Percentiles rank a stretch among this genome's conserved stretches.
Evolutionary conservation across 2,329 filamentous ascomycete genomes (phyloP).

Genomic region (Penicillium sp.): DNA sequence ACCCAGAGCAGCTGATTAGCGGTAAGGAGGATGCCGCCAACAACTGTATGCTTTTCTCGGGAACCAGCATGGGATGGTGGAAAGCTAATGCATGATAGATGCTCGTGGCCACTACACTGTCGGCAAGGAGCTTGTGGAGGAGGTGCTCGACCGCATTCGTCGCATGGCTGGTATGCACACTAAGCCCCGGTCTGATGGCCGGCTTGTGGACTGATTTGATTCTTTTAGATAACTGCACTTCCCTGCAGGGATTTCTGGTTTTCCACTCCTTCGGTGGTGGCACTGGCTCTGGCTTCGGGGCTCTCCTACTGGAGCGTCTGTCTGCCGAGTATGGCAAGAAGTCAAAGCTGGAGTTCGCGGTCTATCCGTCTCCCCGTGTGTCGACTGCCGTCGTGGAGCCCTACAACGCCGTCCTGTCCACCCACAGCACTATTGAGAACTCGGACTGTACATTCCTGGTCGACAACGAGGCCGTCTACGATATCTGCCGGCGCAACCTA

Average conservation of each 20-base stretch:
- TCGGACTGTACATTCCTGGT: constrained; percentile 67
- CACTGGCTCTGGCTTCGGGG: constrained; percentile 65
- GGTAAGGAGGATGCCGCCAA: constrained; percentile 69
- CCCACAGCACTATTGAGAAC: constrained; percentile 64
- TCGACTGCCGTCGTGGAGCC: constrained; percentile 67
- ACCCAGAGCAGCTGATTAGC: constrained; percentile 64
- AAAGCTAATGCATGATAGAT: constrained; percentile 43
- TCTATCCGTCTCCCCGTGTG: constrained; percentile 63
- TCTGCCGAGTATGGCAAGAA: constrained; percentile 66
- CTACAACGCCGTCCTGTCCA: constrained; percentile 59
- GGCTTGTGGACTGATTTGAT: neutral
- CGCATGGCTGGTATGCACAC: constrained; percentile 56
- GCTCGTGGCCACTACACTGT: constrained; percentile 67
- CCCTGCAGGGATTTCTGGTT: constrained; percentile 65
- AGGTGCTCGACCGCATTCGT: constrained; percentile 62
- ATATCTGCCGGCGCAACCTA: constrained; percentile 63
- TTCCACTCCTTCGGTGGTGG: constrained; percentile 69
- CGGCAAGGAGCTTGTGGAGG: constrained; percentile 64
- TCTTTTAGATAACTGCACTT: constrained; percentile 60
- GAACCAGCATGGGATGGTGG: neutral
- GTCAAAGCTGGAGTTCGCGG: constrained; percentile 65
- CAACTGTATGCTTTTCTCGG: constrained; percentile 52
- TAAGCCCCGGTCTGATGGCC: neutral
- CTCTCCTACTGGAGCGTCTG: constrained; percentile 62
- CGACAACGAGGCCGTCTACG: constrained; percentile 67